Evolutionary conservation across 1,284 basidiomycete species (phyloP), one percentile per base, ranked within the genome.

Genomic region (Pisolithus thermaeus): DNA sequence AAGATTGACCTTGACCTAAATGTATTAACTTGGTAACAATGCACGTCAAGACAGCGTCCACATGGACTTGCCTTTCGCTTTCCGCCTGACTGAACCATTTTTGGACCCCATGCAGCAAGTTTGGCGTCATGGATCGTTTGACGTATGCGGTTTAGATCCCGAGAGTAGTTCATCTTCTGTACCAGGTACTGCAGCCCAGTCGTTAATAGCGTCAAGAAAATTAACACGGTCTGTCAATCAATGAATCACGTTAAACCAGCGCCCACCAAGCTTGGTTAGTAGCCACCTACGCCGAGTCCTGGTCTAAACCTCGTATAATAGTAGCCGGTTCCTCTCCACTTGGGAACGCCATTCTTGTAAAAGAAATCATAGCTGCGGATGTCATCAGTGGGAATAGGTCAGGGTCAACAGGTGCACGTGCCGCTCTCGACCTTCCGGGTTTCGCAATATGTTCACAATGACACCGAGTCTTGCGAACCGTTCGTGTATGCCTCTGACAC

Each of bases 291-390:
- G 54, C 82, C 81, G 57, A 97, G 77, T 40, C 93, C 92, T 20
- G 94, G 94, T 41, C 94, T 81, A 77, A 89, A 97, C 54, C 94
- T 84, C 35, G 89, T 83, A 70, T 97, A 97, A 69, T 95, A 96
- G 69, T 97, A 96, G 44, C 83, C 84, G 23, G 84, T 90, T 14
- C 87, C 91, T 61, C 90, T 77, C 91, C 91, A 94, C 63, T 78
- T 87, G 0, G 91, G 91, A 4, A 94, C 91, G 36, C 91, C 91
- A 56, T 92, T 92, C 69, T 92, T 91, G 73, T 87, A 88, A 75
- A 93, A 94, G 71, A 91, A 92, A 69, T 94, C 88, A 59, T 92
- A 92, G 57, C 88, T 88, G 54, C 39, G 22, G 20, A 35, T 18
- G 36, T 27, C 28, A 18, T 50, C 39, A 38, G 40, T 27, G 46